phyloP scores from a whole-genome alignment of 176 grass and related monocot genomes.

The Leersia perrieri region DNA sequence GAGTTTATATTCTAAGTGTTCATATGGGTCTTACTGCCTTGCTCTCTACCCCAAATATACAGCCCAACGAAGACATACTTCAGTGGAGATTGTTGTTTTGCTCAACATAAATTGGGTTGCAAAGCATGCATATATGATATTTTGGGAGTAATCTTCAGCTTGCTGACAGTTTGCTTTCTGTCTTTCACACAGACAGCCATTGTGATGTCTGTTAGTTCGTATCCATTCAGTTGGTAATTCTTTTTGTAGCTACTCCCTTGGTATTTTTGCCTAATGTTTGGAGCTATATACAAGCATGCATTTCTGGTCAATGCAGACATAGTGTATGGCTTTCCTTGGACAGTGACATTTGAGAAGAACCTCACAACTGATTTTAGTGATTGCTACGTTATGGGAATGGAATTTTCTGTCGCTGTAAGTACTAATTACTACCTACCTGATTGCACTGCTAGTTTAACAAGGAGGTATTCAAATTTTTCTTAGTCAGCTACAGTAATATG shows the following conservation, averaged over 20 bases:
- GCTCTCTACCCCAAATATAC: neutral
- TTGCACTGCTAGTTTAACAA: conserved; percentile 2
- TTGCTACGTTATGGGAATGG: neutral
- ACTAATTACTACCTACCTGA: neutral
- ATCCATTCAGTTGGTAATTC: conserved; percentile 13
- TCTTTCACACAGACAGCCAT: neutral
- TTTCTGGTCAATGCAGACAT: conserved; percentile 25
- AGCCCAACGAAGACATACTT: neutral
- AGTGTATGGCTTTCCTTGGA: neutral
- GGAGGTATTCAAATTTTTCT: neutral
- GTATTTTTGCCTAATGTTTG: conserved; percentile 27
- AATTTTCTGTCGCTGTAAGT: neutral
- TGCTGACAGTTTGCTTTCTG: neutral
- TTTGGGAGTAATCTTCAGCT: conserved; percentile 18
- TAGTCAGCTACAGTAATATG: neutral
- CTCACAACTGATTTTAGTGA: conserved; percentile 21
- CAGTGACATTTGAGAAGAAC: conserved; percentile 28
- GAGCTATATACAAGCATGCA: neutral
- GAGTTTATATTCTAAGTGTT: neutral
- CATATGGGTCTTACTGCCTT: neutral
- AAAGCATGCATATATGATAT: neutral
- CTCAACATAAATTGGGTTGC: neutral
- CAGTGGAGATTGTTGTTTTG: neutral
- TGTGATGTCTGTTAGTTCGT: conserved; percentile 10
- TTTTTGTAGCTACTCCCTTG: neutral